Base-by-base conservation (phyloP, 371 early-diverging fungal species). In the Apophysomyces sp. region DNA sequence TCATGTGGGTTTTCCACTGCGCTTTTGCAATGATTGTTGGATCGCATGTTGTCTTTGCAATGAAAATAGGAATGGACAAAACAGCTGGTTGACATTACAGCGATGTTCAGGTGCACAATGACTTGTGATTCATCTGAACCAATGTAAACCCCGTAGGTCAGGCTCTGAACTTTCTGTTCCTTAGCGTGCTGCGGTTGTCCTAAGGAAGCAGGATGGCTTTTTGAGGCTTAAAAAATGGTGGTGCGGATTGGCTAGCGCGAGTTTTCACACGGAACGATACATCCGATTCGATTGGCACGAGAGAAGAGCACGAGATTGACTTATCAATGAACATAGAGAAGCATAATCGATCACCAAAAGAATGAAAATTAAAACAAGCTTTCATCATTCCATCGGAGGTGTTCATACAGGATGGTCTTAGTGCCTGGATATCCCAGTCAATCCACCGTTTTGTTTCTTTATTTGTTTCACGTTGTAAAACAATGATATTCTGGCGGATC, bases 81-180 rank as follows among this genome's bases (percentile, higher is more conserved):
- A 3, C 49, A 26, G 18, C 24, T 44, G 49, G 21, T 44, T 44
- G 21, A 9, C 49, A 44, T 26, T 44, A 21, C 49, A 21, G 49
- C 49, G 49, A 44, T 44, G 49, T 44, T 44, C 49, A 44, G 49
- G 49, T 44, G 49, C 49, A 44, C 49, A 44, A 4, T 21, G 24
- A 44, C 49, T 44, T 44, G 27, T 21, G 49, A 21, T 21, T 44
- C 49, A 21, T 21, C 49, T 44, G 49, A 21, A 18, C 9, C 21
- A 44, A 16, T 44, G 49, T 9, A 21, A 44, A 44, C n/a, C 0
- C 24, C 9, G 41, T 16, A 18, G 24, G n/a, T 44, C 21, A 44
- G 21, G 21, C 21, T 44, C 34, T 13, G 34, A 34, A 34, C 34
- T 41, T 44, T 44, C 21, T 44, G 49, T 8, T 44, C n/a, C 16